phyloP scores from a whole-genome alignment of 768 basidiomycete genomes.

The Chiua virens region DNA sequence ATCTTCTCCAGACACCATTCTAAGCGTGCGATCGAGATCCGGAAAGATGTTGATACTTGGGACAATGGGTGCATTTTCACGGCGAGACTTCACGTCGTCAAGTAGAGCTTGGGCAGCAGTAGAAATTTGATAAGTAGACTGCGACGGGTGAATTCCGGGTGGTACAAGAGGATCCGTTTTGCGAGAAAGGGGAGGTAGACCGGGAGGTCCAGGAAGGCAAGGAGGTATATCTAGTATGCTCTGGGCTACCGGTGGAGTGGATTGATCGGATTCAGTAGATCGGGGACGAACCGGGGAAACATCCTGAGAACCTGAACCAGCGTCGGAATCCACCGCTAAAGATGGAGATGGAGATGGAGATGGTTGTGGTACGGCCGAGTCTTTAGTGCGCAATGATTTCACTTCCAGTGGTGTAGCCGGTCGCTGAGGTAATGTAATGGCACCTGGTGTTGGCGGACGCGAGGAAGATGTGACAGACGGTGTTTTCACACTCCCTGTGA shows the following conservation, averaged over 20 bases:
- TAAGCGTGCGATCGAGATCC: slow-evolving; percentile 83
- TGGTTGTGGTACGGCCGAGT: slow-evolving; percentile 38
- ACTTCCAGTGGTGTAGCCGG: slow-evolving; percentile 46
- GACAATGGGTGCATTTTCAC: slow-evolving; percentile 52
- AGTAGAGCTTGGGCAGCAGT: slow-evolving; percentile 80
- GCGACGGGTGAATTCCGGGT: slow-evolving; percentile 42
- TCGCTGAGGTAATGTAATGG: slow-evolving; percentile 36
- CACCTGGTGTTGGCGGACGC: slow-evolving; percentile 57
- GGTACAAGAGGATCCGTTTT: slow-evolving; percentile 53
- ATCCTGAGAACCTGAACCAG: slow-evolving; percentile 45
- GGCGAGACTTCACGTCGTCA: slow-evolving; percentile 77
- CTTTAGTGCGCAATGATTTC: slow-evolving; percentile 42
- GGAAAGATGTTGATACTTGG: slow-evolving; percentile 71
- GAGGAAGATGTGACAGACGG: slow-evolving; percentile 52
- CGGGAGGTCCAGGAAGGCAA: slow-evolving; percentile 60
- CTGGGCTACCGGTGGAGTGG: slow-evolving; percentile 45
- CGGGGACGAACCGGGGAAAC: slow-evolving; percentile 40
- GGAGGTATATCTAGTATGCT: slow-evolving; percentile 55
- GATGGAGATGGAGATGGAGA: slow-evolving; percentile 48
- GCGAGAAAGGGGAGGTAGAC: slow-evolving; percentile 44
- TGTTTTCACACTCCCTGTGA: slow-evolving; percentile 37
- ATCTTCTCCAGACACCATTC: slow-evolving; percentile 65
- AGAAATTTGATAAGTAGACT: slow-evolving; percentile 77
- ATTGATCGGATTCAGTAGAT: slow-evolving; percentile 39
- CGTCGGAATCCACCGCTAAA: slow-evolving; percentile 50